Evolutionary conservation across 768 basidiomycete genomes (phyloP).

Genomic region (Galerina sulciceps): DNA sequence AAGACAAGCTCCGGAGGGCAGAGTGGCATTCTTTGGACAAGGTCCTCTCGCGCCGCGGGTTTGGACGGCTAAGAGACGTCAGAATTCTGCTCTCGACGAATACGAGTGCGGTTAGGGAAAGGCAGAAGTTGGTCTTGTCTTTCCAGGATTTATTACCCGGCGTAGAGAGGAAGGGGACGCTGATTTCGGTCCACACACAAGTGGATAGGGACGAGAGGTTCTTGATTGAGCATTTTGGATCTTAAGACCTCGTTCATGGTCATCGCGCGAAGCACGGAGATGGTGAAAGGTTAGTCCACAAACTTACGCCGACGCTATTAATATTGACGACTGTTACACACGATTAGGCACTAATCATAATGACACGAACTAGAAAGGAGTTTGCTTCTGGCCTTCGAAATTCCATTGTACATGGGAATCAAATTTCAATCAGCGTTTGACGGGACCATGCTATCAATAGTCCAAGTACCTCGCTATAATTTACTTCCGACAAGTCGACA

Average conservation of each 20-base stretch:
- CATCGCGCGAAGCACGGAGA: too few relatives aligned
- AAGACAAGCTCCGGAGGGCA: constrained; percentile 3
- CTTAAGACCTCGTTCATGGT: not conserved
- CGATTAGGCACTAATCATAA: too few relatives aligned
- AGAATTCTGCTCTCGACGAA: constrained; percentile 14
- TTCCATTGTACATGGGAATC: too few relatives aligned
- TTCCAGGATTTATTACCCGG: constrained; percentile 14
- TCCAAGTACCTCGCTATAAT: too few relatives aligned
- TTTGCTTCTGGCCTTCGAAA: too few relatives aligned
- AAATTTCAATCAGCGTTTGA: too few relatives aligned
- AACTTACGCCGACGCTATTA: too few relatives aligned
- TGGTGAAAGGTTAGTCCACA: too few relatives aligned
- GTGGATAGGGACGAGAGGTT: constrained; percentile 5
- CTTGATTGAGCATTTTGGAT: not conserved
- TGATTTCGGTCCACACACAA: not conserved
- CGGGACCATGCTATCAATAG: too few relatives aligned
- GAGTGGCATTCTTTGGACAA: constrained; percentile 24
- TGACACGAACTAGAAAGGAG: too few relatives aligned
- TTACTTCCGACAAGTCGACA: too few relatives aligned
- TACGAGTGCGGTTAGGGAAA: constrained; percentile 6
- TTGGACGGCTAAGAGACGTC: constrained; percentile 13
- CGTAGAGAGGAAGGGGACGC: not conserved
- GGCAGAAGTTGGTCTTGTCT: constrained; percentile 3
- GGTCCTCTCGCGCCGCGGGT: constrained; percentile 8
- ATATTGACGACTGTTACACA: too few relatives aligned